Conservation (phyloP, 805 yeast genomes). For the Monosporozyma siamensis region DNA sequence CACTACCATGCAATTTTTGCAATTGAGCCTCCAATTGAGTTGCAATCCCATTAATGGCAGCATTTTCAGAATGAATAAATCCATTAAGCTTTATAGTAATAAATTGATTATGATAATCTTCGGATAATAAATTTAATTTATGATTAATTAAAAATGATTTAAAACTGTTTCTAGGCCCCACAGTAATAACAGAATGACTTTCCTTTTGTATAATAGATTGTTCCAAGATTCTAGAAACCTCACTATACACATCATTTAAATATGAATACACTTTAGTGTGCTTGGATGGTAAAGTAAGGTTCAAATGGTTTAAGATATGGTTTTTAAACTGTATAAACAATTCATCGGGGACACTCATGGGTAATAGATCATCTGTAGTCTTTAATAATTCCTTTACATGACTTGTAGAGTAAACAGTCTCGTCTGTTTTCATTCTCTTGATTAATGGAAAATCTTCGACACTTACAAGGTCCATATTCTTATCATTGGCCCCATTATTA, state of each 20-base stretch:
- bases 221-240: slow-evolving; percentile 49
- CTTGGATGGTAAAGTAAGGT: slow-evolving; percentile 15
- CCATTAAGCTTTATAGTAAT: slow-evolving; percentile 63
- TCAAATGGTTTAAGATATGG: slow-evolving; percentile 16
- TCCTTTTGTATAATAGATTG: slow-evolving; percentile 59
- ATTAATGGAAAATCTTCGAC: neutral
- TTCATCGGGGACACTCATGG: neutral
- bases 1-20: slow-evolving; percentile 22
- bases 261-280: slow-evolving; percentile 16
- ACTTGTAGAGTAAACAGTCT: neutral
- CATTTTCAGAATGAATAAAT: slow-evolving; percentile 56
- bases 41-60: slow-evolving; percentile 80
- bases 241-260: slow-evolving; percentile 26
- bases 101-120: slow-evolving; percentile 40
- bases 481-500: too few relatives aligned
- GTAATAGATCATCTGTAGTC: neutral
- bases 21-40: slow-evolving; percentile 57
- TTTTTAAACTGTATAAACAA: slow-evolving; percentile 14
- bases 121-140: slow-evolving; percentile 40
- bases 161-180: slow-evolving; percentile 77
- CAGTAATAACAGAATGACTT: slow-evolving; percentile 69
- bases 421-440: neutral
- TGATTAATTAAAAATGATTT: slow-evolving; percentile 56
- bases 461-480: too few relatives aligned
- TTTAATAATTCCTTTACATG: neutral